Conservation (phyloP, 257 asterid species). For the Cinchona pubescens region DNA sequence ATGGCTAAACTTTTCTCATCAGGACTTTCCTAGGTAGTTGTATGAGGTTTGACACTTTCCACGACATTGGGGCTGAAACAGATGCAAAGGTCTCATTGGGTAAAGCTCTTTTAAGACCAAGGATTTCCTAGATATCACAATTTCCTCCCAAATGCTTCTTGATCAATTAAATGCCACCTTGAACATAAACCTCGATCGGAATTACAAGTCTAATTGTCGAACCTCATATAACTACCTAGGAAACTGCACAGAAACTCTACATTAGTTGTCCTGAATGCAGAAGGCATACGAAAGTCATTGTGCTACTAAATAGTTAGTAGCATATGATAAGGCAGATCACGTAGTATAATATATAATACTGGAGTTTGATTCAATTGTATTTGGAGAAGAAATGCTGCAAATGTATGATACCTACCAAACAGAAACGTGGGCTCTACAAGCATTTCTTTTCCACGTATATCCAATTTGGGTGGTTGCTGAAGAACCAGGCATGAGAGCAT, state of each 20-base stretch:
- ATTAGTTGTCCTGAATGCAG: neutral
- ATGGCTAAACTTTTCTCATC: too few species aligned
- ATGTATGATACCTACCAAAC: neutral
- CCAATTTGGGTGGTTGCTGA: neutral
- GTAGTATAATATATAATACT: neutral
- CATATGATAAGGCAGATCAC: too few species aligned
- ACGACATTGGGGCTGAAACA: too few species aligned
- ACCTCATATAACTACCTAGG: neutral
- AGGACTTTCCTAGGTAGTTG: too few species aligned
- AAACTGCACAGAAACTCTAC: neutral
- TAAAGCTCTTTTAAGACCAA: too few species aligned
- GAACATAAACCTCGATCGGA: neutral
- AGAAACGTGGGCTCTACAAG: constrained; percentile 9
- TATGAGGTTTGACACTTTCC: too few species aligned
- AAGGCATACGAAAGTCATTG: neutral
- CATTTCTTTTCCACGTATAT: neutral
- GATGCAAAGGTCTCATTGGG: too few species aligned
- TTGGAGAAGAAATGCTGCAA: neutral
- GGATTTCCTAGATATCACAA: neutral
- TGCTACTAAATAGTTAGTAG: too few species aligned
- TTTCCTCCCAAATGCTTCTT: neutral
- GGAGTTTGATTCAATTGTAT: neutral
- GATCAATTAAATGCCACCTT: neutral
- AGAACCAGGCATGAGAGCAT: neutral
- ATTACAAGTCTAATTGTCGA: neutral